These are phyloP conservation scores for Leptodermis oblonga DNA, from an alignment of 257 asterid species.

Conservation along the genomic window DNA sequence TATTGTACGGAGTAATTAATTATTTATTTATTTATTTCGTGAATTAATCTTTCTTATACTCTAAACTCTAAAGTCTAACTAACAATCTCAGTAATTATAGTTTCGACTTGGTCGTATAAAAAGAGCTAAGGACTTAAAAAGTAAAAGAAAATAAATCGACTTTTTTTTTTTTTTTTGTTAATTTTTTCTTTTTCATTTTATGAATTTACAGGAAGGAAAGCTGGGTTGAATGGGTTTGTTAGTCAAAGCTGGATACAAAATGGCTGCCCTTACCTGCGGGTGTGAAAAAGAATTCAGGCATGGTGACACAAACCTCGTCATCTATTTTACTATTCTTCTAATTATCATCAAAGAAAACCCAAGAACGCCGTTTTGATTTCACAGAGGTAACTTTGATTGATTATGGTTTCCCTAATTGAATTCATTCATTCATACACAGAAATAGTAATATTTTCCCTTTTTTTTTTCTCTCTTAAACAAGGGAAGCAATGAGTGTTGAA, in stretches of 20 bases:
- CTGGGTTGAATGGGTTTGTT: neutral
- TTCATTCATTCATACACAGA: conserved; percentile 6
- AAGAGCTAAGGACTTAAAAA: conserved; percentile 7
- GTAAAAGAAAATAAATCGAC: too few species aligned
- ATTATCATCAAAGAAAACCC: neutral
- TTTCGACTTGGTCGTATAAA: conserved; percentile 4
- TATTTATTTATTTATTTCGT: too few species aligned
- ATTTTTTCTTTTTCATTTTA: neutral
- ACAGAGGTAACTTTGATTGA: neutral
- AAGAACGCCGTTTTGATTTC: neutral
- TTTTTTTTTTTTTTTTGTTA: neutral
- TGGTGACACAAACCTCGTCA: neutral
- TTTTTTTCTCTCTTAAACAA: too few species aligned
- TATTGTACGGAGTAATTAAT: too few species aligned
- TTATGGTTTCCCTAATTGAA: too few species aligned
- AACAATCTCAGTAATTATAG: neutral
- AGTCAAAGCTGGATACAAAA: conserved; percentile 5
- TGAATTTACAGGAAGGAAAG: neutral
- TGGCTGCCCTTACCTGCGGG: neutral
- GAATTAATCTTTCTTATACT: too few species aligned
- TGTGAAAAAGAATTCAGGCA: neutral
- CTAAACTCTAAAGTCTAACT: too few species aligned
- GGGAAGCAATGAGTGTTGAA: neutral
- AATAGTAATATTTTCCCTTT: neutral
- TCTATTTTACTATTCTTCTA: neutral